Evolutionary conservation across 75 land plant species (phyloP), one percentile per base, ranked within the genome.

Genomic region (Sequoiadendron giganteum): DNA sequence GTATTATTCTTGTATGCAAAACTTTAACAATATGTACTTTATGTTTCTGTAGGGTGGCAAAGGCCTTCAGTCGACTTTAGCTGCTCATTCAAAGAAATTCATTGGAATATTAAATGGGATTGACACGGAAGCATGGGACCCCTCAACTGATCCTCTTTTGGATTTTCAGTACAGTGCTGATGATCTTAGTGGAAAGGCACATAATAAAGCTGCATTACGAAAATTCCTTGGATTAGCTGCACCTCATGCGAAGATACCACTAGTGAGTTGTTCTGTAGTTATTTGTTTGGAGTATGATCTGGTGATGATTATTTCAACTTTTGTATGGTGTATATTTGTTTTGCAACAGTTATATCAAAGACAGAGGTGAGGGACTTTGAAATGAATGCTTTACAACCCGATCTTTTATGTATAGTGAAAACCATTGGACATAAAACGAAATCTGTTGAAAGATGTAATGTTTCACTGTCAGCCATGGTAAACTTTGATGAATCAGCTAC

Each of bases 61-160:
- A 78, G 99, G 99, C 6, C 95, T 98, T 55, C 95, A 95, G 39
- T 87, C 87, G 65, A 95, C 99, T 45, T 88, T 98, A 76, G 89
- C 91, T 86, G 88, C 89, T 30, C 97, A 96, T 87, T 91, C 96
- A 10, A 94, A 90, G 76, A 98, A 98, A 91, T 96, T 98, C 86
- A 49, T 91, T 79, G 99, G 99, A 75, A 90, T 98, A 84, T 88
- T 98, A 28, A 98, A 98, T 93, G 99, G 99, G 75, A 98, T 98
- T 86, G 99, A 98, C 88, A 92, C 93, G 19, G 99, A 98, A 52
- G 86, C 92, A 54, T 98, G 99, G 99, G 92, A 98, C 88, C 99
- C 99, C 56, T 88, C 97, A n/a, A 93, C 94, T n/a, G 99, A 96
- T 89, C 14, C 84, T 75, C 89, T 91, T 86, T 82, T 97, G 19